Evolutionary conservation across 1,139 yeast genomes (phyloP).

Genomic region (Eremothecium coryli): DNA sequence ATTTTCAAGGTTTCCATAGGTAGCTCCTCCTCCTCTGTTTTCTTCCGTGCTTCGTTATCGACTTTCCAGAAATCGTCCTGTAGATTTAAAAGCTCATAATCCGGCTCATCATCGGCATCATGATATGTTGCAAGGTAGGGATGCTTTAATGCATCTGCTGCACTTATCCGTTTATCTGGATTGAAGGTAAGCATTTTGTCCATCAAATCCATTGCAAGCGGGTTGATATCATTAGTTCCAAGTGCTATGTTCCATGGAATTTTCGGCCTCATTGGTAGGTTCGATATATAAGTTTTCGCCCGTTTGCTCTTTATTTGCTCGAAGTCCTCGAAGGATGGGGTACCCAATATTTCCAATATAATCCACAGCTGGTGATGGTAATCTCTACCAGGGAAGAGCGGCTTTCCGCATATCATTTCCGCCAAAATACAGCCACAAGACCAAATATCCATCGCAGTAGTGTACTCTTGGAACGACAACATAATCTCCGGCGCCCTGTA

Average conservation of each 20-base stretch:
- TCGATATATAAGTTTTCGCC: conserved; percentile 52
- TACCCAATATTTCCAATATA: conserved; percentile 54
- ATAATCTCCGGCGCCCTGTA: conserved; percentile 73
- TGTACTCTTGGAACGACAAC: conserved; percentile 59
- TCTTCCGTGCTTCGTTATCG: conserved; percentile 42
- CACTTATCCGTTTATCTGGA: conserved; percentile 56
- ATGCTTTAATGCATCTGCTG: conserved; percentile 55
- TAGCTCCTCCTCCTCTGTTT: conserved; percentile 28
- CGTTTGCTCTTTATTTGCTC: conserved; percentile 49
- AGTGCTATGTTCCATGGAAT: conserved; percentile 38
- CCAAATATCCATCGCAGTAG: conserved; percentile 71
- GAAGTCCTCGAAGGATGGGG: conserved; percentile 52
- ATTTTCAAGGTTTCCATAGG: conserved; percentile 34
- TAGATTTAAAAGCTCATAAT: conserved; percentile 38
- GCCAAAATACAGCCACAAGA: conserved; percentile 71
- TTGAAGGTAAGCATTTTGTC: conserved; percentile 52
- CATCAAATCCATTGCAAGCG: conserved; percentile 53
- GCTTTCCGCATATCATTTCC: conserved; percentile 52
- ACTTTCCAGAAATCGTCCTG: conserved; percentile 56
- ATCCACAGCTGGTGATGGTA: conserved; percentile 57
- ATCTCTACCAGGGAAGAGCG: conserved; percentile 75
- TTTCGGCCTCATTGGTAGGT: conserved; percentile 47
- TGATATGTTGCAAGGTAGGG: conserved; percentile 59
- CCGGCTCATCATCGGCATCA: conserved; percentile 67
- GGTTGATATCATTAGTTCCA: conserved; percentile 37